phyloP scores from a whole-genome alignment of 2,329 filamentous ascomycete genomes.

The Xenoacremonium recifei region DNA sequence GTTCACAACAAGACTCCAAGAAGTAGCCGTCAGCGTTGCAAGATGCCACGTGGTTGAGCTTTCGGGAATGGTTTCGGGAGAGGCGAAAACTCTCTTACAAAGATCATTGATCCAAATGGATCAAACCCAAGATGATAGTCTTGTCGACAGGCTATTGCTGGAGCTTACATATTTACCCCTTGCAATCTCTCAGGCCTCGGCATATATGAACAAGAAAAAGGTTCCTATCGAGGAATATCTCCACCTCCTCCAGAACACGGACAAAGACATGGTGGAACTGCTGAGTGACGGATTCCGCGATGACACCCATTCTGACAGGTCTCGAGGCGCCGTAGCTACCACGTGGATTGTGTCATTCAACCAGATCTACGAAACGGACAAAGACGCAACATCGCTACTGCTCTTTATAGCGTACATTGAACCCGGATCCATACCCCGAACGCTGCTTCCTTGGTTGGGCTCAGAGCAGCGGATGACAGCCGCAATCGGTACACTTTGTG shows the following conservation, averaged over 20 bases:
- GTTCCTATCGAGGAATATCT: constrained; percentile 32
- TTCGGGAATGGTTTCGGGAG: constrained; percentile 6
- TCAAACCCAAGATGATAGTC: constrained; percentile 3
- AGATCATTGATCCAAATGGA: constrained; percentile 9
- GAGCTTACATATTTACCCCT: constrained; percentile 35
- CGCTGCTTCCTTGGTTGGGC: constrained; percentile 24
- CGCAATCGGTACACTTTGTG: constrained; percentile 31
- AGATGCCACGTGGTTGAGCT: not conserved
- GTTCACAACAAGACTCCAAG: constrained; percentile 34
- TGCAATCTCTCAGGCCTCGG: constrained; percentile 38
- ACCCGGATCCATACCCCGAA: constrained; percentile 35
- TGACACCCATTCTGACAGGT: constrained; percentile 25
- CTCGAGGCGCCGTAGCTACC: constrained; percentile 34
- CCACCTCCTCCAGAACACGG: constrained; percentile 26
- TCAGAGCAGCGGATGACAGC: constrained; percentile 16
- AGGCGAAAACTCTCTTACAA: constrained; percentile 23
- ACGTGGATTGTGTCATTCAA: constrained; percentile 43
- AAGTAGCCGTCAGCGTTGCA: constrained; percentile 15
- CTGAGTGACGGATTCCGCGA: constrained; percentile 30
- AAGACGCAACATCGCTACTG: constrained; percentile 33
- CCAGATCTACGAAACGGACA: constrained; percentile 28
- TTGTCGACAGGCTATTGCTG: constrained; percentile 16
- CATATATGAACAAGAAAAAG: constrained; percentile 35
- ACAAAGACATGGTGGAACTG: constrained; percentile 23
- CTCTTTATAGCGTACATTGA: constrained; percentile 40